These are phyloP conservation scores for Lyophyllum atratum DNA, from an alignment of 768 basidiomycete species.

Conservation along the genomic window DNA sequence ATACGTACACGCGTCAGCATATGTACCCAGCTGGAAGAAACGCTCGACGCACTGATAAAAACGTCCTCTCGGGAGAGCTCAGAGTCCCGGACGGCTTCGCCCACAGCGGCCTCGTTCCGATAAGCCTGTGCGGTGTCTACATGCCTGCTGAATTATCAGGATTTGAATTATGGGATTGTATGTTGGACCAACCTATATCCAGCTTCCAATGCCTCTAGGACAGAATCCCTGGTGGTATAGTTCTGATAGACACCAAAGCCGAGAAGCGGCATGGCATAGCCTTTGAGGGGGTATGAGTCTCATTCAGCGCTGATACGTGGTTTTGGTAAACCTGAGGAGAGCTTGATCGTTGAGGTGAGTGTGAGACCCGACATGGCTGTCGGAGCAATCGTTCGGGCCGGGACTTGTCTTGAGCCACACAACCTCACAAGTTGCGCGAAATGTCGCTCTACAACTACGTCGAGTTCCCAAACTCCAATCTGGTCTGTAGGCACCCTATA, in stretches of 20 bases:
- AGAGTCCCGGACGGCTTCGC: conserved; percentile 57
- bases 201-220: conserved; percentile 59
- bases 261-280: conserved; percentile 60
- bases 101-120: conserved; percentile 63
- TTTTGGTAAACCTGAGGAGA: conserved; percentile 17
- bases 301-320: not conserved
- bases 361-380: conserved; percentile 21
- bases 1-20: conserved; percentile 1
- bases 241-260: conserved; percentile 78
- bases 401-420: conserved; percentile 6
- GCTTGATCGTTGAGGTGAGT: conserved; percentile 22
- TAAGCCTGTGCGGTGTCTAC: conserved; percentile 76
- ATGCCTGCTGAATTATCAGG: conserved; percentile 45
- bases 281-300: conserved; percentile 24
- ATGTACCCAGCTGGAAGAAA: not conserved
- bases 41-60: conserved; percentile 59
- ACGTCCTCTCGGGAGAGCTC: conserved; percentile 58
- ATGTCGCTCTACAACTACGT: conserved; percentile 60
- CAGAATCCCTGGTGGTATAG: conserved; percentile 53
- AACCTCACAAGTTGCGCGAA: too few relatives aligned
- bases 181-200: conserved; percentile 56
- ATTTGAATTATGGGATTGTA: not conserved
- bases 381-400: not conserved
- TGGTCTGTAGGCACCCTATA: conserved; percentile 44
- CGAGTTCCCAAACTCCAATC: conserved; percentile 63